A percentile compares a stretch with the other conserved stretches of the same genome.
Evolutionary conservation across 805 yeast genomes (phyloP).

Genomic region (Myxozyma sirexii): DNA sequence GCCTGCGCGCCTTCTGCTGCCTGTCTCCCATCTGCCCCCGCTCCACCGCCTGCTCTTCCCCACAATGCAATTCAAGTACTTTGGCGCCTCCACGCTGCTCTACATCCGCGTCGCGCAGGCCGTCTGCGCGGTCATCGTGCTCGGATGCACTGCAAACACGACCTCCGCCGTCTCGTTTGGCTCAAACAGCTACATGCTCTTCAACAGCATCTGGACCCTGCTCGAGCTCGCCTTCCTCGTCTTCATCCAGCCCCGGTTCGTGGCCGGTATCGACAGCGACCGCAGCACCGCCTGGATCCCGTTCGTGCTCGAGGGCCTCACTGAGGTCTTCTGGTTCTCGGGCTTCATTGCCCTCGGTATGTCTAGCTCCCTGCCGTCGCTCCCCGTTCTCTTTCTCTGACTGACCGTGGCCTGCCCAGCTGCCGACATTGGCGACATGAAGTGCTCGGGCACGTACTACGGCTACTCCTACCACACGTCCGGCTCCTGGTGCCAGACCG

Average conservation of each 20-base stretch:
- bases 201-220: conserved; percentile 13
- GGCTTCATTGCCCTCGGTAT: conserved; percentile 16
- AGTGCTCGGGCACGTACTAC: no score
- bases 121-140: conserved; percentile 16
- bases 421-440: no score
- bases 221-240: conserved; percentile 3
- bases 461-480: not conserved
- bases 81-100: not conserved
- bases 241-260: conserved; percentile 8
- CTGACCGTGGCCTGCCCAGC: not conserved
- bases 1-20: not conserved
- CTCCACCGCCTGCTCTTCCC: not conserved
- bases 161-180: not conserved
- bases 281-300: conserved; percentile 6
- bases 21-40: not conserved
- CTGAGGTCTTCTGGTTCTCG: conserved; percentile 21
- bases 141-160: conserved; percentile 17
- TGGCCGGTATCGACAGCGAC: not conserved
- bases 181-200: conserved; percentile 9
- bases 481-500: conserved; percentile 22
- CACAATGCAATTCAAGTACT: not conserved
- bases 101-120: conserved; percentile 8
- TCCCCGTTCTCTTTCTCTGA: not conserved
- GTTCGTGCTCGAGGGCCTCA: conserved; percentile 15
- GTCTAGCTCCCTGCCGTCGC: not conserved